phyloP scores from a whole-genome alignment of 306 rosid genomes.

The Dryas octopetala region DNA sequence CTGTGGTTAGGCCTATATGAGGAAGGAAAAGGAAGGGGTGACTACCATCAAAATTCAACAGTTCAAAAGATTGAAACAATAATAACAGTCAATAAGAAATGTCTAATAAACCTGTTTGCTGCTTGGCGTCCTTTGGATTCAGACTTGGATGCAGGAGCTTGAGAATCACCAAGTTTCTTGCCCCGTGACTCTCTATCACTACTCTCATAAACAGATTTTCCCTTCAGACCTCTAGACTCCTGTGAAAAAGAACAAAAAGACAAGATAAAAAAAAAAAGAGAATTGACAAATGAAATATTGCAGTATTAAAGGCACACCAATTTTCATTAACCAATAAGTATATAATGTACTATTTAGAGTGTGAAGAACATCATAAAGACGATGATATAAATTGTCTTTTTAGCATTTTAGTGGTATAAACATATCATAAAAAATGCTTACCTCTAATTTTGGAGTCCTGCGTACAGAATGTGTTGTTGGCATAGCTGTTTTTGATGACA shows the following conservation, averaged over 20 bases:
- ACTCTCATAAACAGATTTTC: constrained; percentile 32
- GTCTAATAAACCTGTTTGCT: constrained; percentile 48
- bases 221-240: constrained; percentile 45
- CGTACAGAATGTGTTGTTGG: constrained; percentile 21
- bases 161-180: constrained; percentile 41
- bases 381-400: neutral
- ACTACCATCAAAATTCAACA: constrained; percentile 8
- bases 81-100: constrained; percentile 15
- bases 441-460: constrained; percentile 47
- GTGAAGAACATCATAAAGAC: neutral
- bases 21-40: neutral
- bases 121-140: constrained; percentile 39
- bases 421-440: constrained; percentile 20
- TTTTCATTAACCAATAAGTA: neutral
- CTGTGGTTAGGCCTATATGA: constrained; percentile 32
- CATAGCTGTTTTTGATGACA: constrained; percentile 30
- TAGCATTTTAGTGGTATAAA: neutral
- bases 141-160: constrained; percentile 31
- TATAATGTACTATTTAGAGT: neutral
- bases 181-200: constrained; percentile 38
- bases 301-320: neutral
- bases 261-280: neutral
- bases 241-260: constrained; percentile 12
- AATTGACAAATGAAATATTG: neutral
- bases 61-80: neutral